These are phyloP conservation scores for Leptosphaerulina australis DNA, from an alignment of 2,329 filamentous ascomycete genomes.

Conservation along the genomic window DNA sequence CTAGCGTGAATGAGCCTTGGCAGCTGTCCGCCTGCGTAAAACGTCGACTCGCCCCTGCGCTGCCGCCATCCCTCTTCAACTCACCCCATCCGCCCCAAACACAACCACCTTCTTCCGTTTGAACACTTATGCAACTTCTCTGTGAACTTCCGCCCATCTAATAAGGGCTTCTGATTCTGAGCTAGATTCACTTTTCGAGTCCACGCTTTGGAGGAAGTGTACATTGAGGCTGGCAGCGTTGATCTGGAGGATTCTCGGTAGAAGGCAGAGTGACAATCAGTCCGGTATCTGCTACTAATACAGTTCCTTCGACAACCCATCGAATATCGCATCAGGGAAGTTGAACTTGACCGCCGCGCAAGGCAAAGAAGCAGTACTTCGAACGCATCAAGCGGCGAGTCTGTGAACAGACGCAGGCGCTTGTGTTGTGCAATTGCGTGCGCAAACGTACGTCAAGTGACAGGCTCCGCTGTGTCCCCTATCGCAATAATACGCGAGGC, in stretches of 20 bases:
- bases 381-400: constrained; percentile 26
- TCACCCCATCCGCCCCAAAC: constrained; percentile 27
- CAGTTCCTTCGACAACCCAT: constrained; percentile 35
- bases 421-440: constrained; percentile 42
- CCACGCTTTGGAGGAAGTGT: constrained; percentile 42
- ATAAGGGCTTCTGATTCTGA: constrained; percentile 49
- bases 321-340: constrained; percentile 31
- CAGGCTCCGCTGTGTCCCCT: constrained; percentile 38
- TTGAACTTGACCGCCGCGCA: constrained; percentile 31
- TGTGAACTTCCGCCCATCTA: constrained; percentile 47
- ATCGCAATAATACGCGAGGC: constrained; percentile 43
- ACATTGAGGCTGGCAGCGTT: constrained; percentile 41
- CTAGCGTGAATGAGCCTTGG: constrained; percentile 32
- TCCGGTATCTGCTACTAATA: constrained; percentile 43
- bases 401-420: constrained; percentile 23
- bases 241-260: constrained; percentile 34
- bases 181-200: constrained; percentile 42
- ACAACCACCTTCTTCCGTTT: constrained; percentile 39
- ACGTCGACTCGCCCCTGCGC: constrained; percentile 30
- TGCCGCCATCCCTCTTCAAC: constrained; percentile 34
- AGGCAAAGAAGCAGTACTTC: constrained; percentile 28
- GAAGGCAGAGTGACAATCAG: constrained; percentile 41
- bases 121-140: constrained; percentile 44
- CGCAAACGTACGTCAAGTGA: constrained; percentile 45
- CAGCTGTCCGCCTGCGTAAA: constrained; percentile 28